phyloP scores from a whole-genome alignment of 108 stramenopile genomes.

The Licmophora abbreviata region DNA sequence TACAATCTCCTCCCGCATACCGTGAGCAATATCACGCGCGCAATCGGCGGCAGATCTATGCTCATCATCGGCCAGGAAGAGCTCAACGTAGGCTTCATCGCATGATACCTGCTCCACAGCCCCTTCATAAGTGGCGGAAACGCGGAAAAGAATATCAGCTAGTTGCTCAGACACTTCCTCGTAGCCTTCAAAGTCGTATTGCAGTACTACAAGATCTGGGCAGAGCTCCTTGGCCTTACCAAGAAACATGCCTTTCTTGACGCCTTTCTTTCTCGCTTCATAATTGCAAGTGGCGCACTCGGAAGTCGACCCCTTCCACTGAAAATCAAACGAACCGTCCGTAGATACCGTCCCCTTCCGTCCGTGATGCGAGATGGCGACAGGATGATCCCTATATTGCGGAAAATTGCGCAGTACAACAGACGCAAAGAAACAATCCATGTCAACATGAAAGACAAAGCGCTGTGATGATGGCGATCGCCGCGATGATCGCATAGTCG shows the following conservation, averaged over 20 bases:
- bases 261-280: slow-evolving; percentile 78
- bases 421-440: slow-evolving; percentile 94
- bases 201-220: slow-evolving; percentile 80
- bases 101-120: slow-evolving; percentile 85
- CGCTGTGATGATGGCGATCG: slow-evolving; percentile 19
- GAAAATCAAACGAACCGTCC: not conserved
- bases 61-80: slow-evolving; percentile 29
- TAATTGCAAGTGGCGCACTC: slow-evolving; percentile 95
- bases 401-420: slow-evolving; percentile 82
- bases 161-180: slow-evolving; percentile 75
- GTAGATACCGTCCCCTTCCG: slow-evolving; percentile 15
- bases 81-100: slow-evolving; percentile 87
- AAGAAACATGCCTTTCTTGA: slow-evolving; percentile 90
- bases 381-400: slow-evolving; percentile 68
- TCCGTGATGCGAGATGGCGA: slow-evolving; percentile 82
- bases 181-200: slow-evolving; percentile 87
- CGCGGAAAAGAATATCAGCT: slow-evolving; percentile 53
- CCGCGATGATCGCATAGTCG: slow-evolving; percentile 11
- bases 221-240: slow-evolving; percentile 79
- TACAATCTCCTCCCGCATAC: slow-evolving; percentile 34
- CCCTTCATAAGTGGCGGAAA: slow-evolving; percentile 52
- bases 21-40: slow-evolving; percentile 17
- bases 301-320: slow-evolving; percentile 47
- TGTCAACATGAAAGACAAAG: slow-evolving; percentile 88
- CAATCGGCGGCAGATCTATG: slow-evolving; percentile 25